Conservation (phyloP, 2,329 filamentous ascomycete species). For the Ophiostoma perfectum region DNA sequence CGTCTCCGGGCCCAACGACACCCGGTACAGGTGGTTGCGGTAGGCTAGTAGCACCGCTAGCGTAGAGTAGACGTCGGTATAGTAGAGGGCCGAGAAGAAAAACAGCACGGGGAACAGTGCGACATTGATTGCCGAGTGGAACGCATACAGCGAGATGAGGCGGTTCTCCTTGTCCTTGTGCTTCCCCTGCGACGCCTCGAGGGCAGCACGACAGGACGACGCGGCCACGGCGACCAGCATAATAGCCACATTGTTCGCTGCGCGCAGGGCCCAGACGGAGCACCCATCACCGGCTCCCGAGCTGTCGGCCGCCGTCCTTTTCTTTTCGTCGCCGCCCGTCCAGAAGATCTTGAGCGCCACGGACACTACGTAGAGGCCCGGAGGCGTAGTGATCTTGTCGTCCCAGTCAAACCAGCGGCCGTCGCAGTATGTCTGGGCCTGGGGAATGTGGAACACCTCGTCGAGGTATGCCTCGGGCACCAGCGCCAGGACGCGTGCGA, state of each 20-base stretch:
- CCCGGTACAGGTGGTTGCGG: conserved; percentile 47
- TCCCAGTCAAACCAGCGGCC: conserved; percentile 78
- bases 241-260: conserved; percentile 44
- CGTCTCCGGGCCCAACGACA: conserved; percentile 22
- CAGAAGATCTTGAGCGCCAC: conserved; percentile 21
- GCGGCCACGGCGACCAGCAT: conserved; percentile 42
- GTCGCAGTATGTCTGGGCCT: conserved; percentile 80
- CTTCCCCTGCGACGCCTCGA: conserved; percentile 37
- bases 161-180: conserved; percentile 31
- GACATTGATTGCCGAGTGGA: conserved; percentile 70
- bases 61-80: conserved; percentile 85
- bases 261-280: conserved; percentile 40
- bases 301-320: neutral
- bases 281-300: conserved; percentile 20
- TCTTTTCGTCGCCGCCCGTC: conserved; percentile 7
- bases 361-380: conserved; percentile 54
- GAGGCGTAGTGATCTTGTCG: conserved; percentile 94
- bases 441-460: conserved; percentile 83
- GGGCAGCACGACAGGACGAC: conserved; percentile 47
- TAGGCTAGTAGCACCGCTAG: conserved; percentile 68
- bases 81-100: conserved; percentile 94
- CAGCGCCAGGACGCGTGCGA: conserved; percentile 35
- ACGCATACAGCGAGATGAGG: conserved; percentile 40
- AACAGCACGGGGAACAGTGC: conserved; percentile 83
- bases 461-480: conserved; percentile 58